A percentile compares a stretch with the other conserved stretches of the same genome.
These are phyloP conservation scores for Chaetoceros tenuissimus DNA, from an alignment of 108 stramenopile genomes.

Conservation along the genomic window DNA sequence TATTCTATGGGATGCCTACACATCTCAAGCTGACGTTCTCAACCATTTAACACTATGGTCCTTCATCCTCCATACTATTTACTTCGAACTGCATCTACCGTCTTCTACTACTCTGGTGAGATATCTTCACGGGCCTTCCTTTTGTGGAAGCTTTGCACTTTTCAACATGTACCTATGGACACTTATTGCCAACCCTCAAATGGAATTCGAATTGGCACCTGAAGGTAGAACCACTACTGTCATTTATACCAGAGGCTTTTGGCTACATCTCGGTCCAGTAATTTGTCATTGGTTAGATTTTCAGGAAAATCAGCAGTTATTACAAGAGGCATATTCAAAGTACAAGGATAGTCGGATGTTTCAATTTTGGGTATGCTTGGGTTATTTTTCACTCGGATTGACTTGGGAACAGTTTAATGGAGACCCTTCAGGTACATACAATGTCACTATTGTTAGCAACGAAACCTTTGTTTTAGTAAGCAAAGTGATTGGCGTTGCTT, in stretches of 20 bases:
- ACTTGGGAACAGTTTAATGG: conserved; percentile 16
- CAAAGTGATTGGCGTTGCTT: conserved; percentile 10
- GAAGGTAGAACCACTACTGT: conserved; percentile 7
- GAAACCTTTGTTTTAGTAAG: conserved; percentile 12
- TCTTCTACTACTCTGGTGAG: background rate
- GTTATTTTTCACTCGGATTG: conserved; percentile 18
- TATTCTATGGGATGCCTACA: conserved; percentile 2
- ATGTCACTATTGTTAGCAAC: conserved; percentile 5
- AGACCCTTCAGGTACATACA: conserved; percentile 14
- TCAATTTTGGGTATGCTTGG: conserved; percentile 14
- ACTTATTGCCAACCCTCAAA: conserved; percentile 14
- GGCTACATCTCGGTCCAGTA: conserved; percentile 8
- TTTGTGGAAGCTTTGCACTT: conserved; percentile 9
- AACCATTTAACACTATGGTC: conserved; percentile 11
- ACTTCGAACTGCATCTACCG: conserved; percentile 5
- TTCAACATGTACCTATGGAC: conserved; percentile 16
- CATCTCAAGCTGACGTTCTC: conserved; percentile 5
- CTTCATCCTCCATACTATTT: conserved; percentile 5
- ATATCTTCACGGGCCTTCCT: conserved; percentile 12
- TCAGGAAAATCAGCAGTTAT: conserved; percentile 1
- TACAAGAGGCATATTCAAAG: background rate
- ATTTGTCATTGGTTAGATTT: conserved; percentile 10
- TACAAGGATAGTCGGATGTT: conserved; percentile 1
- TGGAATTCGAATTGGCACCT: conserved; percentile 22
- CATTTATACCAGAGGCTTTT: conserved; percentile 14